A percentile compares a stretch with the other conserved stretches of the same genome.
Conservation (phyloP, 352 stramenopile genomes). For the Elongisporangium anandrum region DNA sequence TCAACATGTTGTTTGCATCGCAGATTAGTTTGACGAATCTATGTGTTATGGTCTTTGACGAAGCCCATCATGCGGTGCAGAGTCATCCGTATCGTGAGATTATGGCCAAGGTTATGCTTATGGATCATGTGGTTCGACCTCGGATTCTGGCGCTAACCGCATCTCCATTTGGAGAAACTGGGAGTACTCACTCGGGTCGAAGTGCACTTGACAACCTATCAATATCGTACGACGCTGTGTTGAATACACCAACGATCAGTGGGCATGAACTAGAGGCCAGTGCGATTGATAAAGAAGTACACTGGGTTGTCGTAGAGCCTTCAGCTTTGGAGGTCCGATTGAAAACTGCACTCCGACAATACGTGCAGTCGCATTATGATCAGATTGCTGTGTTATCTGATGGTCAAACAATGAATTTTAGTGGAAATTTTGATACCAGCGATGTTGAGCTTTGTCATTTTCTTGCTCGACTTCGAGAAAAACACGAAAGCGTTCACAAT, state of each 20-base stretch:
- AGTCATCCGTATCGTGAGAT: constrained; percentile 62
- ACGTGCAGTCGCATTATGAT: constrained; percentile 37
- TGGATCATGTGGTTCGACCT: constrained; percentile 22
- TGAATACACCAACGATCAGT: constrained; percentile 61
- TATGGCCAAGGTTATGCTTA: constrained; percentile 28
- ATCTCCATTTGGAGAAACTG: constrained; percentile 64
- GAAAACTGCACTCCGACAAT: constrained; percentile 32
- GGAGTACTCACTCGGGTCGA: constrained; percentile 28
- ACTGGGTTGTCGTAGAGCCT: constrained; percentile 53
- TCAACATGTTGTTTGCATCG: constrained; percentile 43
- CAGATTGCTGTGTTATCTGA: constrained; percentile 18
- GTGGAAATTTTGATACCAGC: constrained; percentile 44
- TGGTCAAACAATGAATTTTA: constrained; percentile 32
- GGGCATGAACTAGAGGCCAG: constrained; percentile 38
- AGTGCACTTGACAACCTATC: constrained; percentile 32
- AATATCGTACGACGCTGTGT: constrained; percentile 35
- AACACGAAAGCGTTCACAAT: constrained; percentile 7
- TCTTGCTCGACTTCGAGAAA: constrained; percentile 31
- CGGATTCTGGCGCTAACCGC: constrained; percentile 64
- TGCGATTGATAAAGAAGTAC: constrained; percentile 50
- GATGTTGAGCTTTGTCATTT: constrained; percentile 53
- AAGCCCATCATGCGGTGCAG: constrained; percentile 70
- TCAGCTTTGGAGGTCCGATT: constrained; percentile 28
- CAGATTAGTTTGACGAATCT: constrained; percentile 46
- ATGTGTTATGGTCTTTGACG: constrained; percentile 74